These are phyloP conservation scores for Pezicula carpinea DNA, from an alignment of 2,329 filamentous ascomycete species.

Conservation along the genomic window DNA sequence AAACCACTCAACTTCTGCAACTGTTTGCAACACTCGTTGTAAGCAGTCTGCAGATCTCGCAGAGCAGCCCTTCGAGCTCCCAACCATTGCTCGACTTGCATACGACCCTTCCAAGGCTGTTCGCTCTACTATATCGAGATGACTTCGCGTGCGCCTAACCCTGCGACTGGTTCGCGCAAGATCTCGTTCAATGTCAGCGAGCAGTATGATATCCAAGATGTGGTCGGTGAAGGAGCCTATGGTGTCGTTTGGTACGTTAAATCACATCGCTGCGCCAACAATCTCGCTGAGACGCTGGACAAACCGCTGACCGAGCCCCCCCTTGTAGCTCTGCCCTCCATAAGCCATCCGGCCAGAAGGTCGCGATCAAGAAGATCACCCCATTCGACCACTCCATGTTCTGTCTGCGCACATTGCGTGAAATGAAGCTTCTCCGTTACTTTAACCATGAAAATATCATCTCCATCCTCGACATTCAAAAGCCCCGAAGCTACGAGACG, in stretches of 20 bases:
- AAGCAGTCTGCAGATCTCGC: slow-evolving; percentile 4
- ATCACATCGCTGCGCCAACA: background rate
- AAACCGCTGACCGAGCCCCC: background rate
- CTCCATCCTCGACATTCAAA: slow-evolving; percentile 98
- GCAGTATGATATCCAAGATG: slow-evolving; percentile 99
- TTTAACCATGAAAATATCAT: slow-evolving; percentile 99
- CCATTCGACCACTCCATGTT: slow-evolving; percentile 99
- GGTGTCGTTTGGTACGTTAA: slow-evolving; percentile 88
- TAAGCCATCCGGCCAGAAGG: slow-evolving; percentile 96
- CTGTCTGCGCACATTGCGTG: slow-evolving; percentile 89
- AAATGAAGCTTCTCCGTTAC: slow-evolving; percentile 98
- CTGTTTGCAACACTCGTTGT: slow-evolving; percentile 1
- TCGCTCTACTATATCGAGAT: slow-evolving; percentile 14
- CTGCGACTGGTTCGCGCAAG: slow-evolving; percentile 67
- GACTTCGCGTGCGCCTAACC: slow-evolving; percentile 45
- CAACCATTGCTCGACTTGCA: background rate
- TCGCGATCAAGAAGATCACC: slow-evolving; percentile 99
- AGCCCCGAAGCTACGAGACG: slow-evolving; percentile 89
- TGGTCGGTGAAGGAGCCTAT: slow-evolving; percentile 96
- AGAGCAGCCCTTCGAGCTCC: background rate
- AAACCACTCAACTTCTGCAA: background rate
- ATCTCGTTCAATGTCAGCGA: slow-evolving; percentile 99
- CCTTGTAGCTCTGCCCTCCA: slow-evolving; percentile 80
- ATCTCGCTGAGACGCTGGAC: background rate
- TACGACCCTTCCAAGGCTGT: background rate